Base-by-base conservation (phyloP, 2,329 filamentous ascomycete genomes). In the Alternaria solani region DNA sequence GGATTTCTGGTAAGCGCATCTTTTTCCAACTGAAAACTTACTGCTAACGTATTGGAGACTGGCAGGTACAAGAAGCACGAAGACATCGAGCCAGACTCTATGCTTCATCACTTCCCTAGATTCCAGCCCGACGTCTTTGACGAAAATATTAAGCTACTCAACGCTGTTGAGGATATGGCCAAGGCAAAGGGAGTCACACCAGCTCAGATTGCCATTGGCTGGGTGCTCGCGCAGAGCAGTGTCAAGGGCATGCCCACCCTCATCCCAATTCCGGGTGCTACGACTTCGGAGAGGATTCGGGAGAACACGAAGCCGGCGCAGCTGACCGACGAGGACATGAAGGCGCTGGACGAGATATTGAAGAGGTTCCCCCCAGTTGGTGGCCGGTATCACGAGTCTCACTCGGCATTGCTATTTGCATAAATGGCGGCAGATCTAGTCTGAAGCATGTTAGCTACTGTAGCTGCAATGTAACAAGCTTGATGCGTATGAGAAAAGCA, bases 191-290 rank as follows among this genome's bases (percentile, higher is more conserved):
- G 75, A 0, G 85, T 83, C 70, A 90, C 87, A 0, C 73, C 86
- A 4, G 83, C 84, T 1, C 90, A 93, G 78, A 80, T 92, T 28
- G 89, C 89, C 14, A 80, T 93, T 55, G 84, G 83, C 51, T 93
- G 90, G 89, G 77, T 87, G 3, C 68, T 82, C 44, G 77, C 82
- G 1, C 78, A 88, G 41, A 84, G 81, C 42, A 79, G 77, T 52
- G 81, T 79, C 36, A 81, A 84, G 6, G 86, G 84, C 39, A 82
- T 86, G 82, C 85, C 85, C 23, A 75, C 71, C 30, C 85, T 91
- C 62, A 85, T 91, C 51, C 88, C 89, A 6, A 90, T 91, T 61
- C 89, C 89, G 0, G 89, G 89, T 3, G 85, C 89, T 8, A 86
- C 86, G 0, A 87, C 82, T 5, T 79, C 78, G 9, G 82, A 79